Evolutionary conservation across 116 monocot genomes (phyloP).

Genomic region (Posidonia oceanica): DNA sequence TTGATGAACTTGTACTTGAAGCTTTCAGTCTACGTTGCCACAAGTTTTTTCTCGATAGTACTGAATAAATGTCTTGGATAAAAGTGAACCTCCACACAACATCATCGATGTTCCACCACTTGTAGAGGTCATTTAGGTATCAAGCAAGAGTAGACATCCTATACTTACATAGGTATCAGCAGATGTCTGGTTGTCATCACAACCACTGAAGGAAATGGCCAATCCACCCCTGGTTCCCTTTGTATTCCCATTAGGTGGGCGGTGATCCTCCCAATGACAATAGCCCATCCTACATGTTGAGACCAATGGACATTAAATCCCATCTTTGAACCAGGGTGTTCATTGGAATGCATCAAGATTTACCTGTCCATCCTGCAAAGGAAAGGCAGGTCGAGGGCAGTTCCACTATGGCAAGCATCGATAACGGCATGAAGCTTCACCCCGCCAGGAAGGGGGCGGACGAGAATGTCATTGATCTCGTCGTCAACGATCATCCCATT

Average conservation of each 20-base stretch:
- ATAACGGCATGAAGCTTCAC: slow-evolving; percentile 78
- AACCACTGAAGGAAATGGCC: slow-evolving; percentile 89
- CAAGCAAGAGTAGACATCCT: too few relatives aligned
- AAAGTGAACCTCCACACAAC: too few relatives aligned
- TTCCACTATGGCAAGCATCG: slow-evolving; percentile 91
- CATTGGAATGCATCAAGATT: background rate
- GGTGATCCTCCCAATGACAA: slow-evolving; percentile 70
- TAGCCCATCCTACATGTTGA: slow-evolving; percentile 30
- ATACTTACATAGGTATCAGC: slow-evolving; percentile 65
- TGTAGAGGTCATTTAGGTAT: too few relatives aligned
- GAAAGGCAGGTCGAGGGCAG: slow-evolving; percentile 69
- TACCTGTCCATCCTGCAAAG: slow-evolving; percentile 73
- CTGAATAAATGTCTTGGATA: too few relatives aligned
- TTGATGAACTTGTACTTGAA: too few relatives aligned
- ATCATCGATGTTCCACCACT: too few relatives aligned
- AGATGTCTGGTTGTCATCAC: slow-evolving; percentile 81
- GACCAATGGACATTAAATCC: background rate
- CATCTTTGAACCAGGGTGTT: background rate
- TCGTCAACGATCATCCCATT: slow-evolving; percentile 70
- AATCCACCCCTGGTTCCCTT: slow-evolving; percentile 80
- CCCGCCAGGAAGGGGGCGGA: slow-evolving; percentile 39
- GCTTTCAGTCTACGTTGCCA: too few relatives aligned
- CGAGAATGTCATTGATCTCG: slow-evolving; percentile 63
- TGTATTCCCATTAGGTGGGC: slow-evolving; percentile 4
- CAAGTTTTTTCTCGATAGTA: too few relatives aligned